These are phyloP conservation scores for Rhynchospora breviuscula DNA, from an alignment of 176 grass and related monocot genomes.

Conservation along the genomic window DNA sequence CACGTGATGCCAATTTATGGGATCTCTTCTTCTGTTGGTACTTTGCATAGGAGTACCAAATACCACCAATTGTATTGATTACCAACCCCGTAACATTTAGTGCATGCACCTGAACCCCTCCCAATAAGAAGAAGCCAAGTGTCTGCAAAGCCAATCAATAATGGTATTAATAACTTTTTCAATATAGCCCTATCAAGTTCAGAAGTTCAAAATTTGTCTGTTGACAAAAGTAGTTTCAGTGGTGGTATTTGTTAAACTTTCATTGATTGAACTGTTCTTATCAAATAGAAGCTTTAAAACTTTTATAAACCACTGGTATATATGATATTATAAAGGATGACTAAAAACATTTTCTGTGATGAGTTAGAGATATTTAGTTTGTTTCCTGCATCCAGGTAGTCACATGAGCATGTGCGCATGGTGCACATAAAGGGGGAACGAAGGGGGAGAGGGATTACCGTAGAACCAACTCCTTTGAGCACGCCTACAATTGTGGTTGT, in stretches of 20 bases:
- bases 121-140: constrained; percentile 82
- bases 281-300: not conserved
- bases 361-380: not conserved
- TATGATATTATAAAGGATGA: not conserved
- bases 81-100: constrained; percentile 74
- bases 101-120: constrained; percentile 73
- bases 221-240: not conserved
- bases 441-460: constrained; percentile 34
- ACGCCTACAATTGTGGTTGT: constrained; percentile 97
- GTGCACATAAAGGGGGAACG: not conserved
- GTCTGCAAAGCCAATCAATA: constrained; percentile 39
- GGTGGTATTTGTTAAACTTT: constrained; percentile 3
- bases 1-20: constrained; percentile 42
- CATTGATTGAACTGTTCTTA: not conserved
- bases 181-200: not conserved
- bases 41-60: constrained; percentile 93
- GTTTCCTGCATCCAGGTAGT: not conserved
- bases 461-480: constrained; percentile 89
- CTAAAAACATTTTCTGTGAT: not conserved
- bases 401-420: not conserved
- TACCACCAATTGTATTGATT: constrained; percentile 82
- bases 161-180: not conserved
- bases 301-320: not conserved
- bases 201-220: not conserved
- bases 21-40: constrained; percentile 77